Percentiles rank a stretch among this genome's conserved stretches.
Evolutionary conservation across 2,329 filamentous ascomycete genomes (phyloP).

Genomic region (Drechmeria coniospora): DNA sequence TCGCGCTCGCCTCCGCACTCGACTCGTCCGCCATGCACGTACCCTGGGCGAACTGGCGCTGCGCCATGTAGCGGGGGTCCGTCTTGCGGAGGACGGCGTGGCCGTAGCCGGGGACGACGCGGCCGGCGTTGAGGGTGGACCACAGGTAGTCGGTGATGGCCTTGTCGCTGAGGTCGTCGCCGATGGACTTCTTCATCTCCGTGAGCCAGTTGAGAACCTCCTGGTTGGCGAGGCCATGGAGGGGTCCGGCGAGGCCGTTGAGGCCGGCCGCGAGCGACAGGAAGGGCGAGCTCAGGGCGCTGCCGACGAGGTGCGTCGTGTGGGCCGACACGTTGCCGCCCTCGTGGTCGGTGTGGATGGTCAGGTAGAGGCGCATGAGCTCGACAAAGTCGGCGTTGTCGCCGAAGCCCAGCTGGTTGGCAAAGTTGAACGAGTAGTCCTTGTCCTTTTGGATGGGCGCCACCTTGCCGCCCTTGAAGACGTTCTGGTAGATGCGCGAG

Average conservation of each 20-base stretch:
- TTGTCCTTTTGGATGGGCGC: slow-evolving; percentile 93
- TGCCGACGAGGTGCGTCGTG: slow-evolving; percentile 96
- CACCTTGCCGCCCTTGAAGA: slow-evolving; percentile 99
- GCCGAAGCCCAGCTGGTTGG: slow-evolving; percentile 96
- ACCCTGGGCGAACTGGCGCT: slow-evolving; percentile 84
- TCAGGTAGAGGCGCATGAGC: slow-evolving; percentile 96
- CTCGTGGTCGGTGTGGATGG: slow-evolving; percentile 99
- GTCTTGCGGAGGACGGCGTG: slow-evolving; percentile 99
- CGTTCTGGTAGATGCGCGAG: slow-evolving; percentile 97
- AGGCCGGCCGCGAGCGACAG: slow-evolving; percentile 92
- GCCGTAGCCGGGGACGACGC: slow-evolving; percentile 94
- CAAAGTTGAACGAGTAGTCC: slow-evolving; percentile 98
- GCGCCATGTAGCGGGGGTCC: slow-evolving; percentile 94
- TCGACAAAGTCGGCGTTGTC: slow-evolving; percentile 94
- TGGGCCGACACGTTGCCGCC: slow-evolving; percentile 97
- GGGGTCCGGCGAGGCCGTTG: slow-evolving; percentile 93
- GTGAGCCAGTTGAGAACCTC: slow-evolving; percentile 98
- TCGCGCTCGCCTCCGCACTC: neutral
- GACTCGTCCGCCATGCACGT: slow-evolving; percentile 7
- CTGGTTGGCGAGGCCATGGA: slow-evolving; percentile 98
- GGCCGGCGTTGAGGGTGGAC: slow-evolving; percentile 88
- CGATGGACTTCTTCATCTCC: slow-evolving; percentile 94
- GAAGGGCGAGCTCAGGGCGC: slow-evolving; percentile 91
- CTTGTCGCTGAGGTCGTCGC: slow-evolving; percentile 89
- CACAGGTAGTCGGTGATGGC: slow-evolving; percentile 98